phyloP scores from a whole-genome alignment of 352 stramenopile genomes.

The Phytophthora fragariaefolia region DNA sequence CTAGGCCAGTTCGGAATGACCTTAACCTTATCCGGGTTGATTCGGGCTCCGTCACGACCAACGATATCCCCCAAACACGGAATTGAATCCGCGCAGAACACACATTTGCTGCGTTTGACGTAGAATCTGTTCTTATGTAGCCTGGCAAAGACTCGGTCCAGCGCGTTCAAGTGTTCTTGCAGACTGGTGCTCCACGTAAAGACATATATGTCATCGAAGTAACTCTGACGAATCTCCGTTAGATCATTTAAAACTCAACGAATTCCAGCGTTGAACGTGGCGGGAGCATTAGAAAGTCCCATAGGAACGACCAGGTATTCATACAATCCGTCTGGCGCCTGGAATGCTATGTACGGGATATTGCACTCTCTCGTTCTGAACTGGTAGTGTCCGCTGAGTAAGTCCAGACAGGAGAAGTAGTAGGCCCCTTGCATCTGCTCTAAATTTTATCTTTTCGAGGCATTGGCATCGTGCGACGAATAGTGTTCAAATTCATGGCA shows the following conservation, averaged over 20 bases:
- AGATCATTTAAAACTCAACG: constrained; percentile 2
- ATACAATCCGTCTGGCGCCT: constrained; percentile 19
- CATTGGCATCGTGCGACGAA: constrained; percentile 16
- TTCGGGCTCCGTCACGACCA: constrained; percentile 1
- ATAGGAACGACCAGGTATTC: constrained; percentile 31
- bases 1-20: constrained; percentile 1
- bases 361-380: constrained; percentile 26
- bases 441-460: constrained; percentile 27
- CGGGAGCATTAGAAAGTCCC: constrained; percentile 24
- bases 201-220: constrained; percentile 19
- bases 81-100: constrained; percentile 6
- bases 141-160: constrained; percentile 4
- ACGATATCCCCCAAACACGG: constrained; percentile 9
- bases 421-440: constrained; percentile 25
- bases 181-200: constrained; percentile 6
- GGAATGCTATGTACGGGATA: constrained; percentile 33
- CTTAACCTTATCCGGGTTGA: background rate
- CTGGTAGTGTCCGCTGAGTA: constrained; percentile 31
- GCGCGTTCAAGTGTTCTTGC: constrained; percentile 1
- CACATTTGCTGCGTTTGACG: constrained; percentile 13
- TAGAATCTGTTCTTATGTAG: constrained; percentile 10
- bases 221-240: constrained; percentile 6
- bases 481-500: constrained; percentile 12
- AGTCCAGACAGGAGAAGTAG: constrained; percentile 29
- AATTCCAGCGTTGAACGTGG: constrained; percentile 14